Percentiles rank a stretch among this genome's conserved stretches.
These are phyloP conservation scores for Calendula officinalis DNA, from an alignment of 129 eudicot genomes.

Conservation along the genomic window DNA sequence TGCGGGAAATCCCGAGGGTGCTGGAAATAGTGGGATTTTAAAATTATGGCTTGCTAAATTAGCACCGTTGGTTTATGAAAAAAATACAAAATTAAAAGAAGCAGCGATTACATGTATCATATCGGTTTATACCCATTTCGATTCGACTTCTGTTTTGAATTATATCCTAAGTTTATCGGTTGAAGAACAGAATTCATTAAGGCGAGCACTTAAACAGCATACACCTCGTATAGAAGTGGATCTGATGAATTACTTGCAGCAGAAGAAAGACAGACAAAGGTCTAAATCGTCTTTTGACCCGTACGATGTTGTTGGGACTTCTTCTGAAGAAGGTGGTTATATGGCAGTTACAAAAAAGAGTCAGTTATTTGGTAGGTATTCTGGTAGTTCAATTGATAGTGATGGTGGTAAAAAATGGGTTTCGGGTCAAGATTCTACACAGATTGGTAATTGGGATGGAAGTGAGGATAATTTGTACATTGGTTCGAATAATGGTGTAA, in stretches of 20 bases:
- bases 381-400: constrained; percentile 73
- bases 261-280: constrained; percentile 84
- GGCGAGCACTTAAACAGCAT: constrained; percentile 92
- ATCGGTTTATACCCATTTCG: constrained; percentile 84
- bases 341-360: constrained; percentile 62
- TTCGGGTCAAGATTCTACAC: constrained; percentile 53
- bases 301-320: constrained; percentile 75
- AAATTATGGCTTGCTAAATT: constrained; percentile 93
- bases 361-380: constrained; percentile 72
- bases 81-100: constrained; percentile 84
- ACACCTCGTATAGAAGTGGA: constrained; percentile 99
- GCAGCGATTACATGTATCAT: constrained; percentile 83
- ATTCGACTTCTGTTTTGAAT: constrained; percentile 71
- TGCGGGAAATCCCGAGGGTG: constrained; percentile 67
- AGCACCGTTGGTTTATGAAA: constrained; percentile 80
- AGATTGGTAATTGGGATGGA: constrained; percentile 40
- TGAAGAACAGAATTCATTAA: constrained; percentile 89
- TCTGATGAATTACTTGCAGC: constrained; percentile 89
- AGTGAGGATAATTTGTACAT: constrained; percentile 39
- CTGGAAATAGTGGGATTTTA: constrained; percentile 69
- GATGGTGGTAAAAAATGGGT: constrained; percentile 82
- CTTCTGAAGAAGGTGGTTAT: constrained; percentile 90
- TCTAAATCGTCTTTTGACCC: constrained; percentile 79
- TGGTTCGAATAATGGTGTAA: constrained; percentile 45
- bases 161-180: constrained; percentile 83